Evolutionary conservation across 768 basidiomycete genomes (phyloP).

Genomic region (Leccinellum albellum): DNA sequence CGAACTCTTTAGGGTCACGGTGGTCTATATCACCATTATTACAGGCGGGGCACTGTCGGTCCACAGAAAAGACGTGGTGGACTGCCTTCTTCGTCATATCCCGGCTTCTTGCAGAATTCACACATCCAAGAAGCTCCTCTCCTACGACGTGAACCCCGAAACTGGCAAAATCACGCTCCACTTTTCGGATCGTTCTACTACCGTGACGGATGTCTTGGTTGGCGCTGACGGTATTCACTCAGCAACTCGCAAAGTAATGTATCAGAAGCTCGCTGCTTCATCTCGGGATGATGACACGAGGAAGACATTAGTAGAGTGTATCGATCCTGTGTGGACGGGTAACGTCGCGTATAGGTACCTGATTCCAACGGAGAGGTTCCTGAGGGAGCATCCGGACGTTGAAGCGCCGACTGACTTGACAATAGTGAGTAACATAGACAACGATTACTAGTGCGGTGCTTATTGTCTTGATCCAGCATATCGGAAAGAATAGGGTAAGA

Average conservation of each 20-base stretch:
- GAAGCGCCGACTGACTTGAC: constrained; percentile 27
- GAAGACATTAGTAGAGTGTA: constrained; percentile 15
- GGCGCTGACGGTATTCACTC: constrained; percentile 45
- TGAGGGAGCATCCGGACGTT: constrained; percentile 32
- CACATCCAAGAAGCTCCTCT: constrained; percentile 34
- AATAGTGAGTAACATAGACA: neutral
- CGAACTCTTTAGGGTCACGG: no score
- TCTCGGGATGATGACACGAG: constrained; percentile 1
- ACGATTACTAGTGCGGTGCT: neutral
- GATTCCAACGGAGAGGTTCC: constrained; percentile 28
- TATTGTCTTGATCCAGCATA: constrained; percentile 15
- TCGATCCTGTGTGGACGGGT: constrained; percentile 40
- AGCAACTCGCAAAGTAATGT: constrained; percentile 27
- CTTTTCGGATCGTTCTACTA: constrained; percentile 36
- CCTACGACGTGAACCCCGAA: constrained; percentile 23
- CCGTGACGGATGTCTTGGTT: constrained; percentile 39
- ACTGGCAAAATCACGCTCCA: constrained; percentile 26
- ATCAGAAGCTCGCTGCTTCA: constrained; percentile 13
- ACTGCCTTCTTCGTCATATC: constrained; percentile 29
- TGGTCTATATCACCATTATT: neutral
- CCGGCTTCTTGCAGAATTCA: constrained; percentile 28
- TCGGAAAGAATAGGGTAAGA: constrained; percentile 21
- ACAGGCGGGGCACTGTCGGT: constrained; percentile 30
- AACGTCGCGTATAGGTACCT: constrained; percentile 37
- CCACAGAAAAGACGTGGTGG: constrained; percentile 39